phyloP scores from a whole-genome alignment of 345 rosid species.

The Ailanthus altissimus region DNA sequence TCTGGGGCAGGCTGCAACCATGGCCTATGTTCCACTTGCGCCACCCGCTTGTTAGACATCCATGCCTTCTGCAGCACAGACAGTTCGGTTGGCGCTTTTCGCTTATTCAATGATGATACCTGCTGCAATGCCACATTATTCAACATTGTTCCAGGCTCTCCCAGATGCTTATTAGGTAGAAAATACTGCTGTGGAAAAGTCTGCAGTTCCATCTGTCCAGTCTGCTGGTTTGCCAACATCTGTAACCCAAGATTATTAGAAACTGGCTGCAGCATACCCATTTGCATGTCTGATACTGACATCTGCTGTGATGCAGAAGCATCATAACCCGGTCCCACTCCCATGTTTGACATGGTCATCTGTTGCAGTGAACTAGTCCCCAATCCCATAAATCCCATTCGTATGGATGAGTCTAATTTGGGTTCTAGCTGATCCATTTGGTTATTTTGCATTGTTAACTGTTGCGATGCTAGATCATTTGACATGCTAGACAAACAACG shows the following conservation, averaged over 20 bases:
- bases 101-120: constrained; percentile 42
- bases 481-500: constrained; percentile 43
- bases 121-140: constrained; percentile 40
- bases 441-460: constrained; percentile 37
- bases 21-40: constrained; percentile 69
- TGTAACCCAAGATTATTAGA: constrained; percentile 22
- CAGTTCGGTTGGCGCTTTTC: constrained; percentile 57
- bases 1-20: constrained; percentile 67
- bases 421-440: constrained; percentile 51
- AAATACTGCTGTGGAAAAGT: constrained; percentile 34
- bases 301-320: constrained; percentile 31
- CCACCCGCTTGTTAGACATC: constrained; percentile 54
- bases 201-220: constrained; percentile 22
- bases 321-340: constrained; percentile 30
- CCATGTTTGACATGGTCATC: constrained; percentile 34
- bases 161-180: constrained; percentile 30
- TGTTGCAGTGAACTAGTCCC: constrained; percentile 30
- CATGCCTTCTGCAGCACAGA: constrained; percentile 34
- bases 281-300: constrained; percentile 27
- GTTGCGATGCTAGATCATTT: constrained; percentile 54
- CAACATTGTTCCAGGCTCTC: constrained; percentile 35
- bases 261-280: constrained; percentile 23
- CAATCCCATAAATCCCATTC: constrained; percentile 41
- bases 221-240: constrained; percentile 31
- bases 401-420: constrained; percentile 36